These are phyloP conservation scores for Penicillium sp. DNA, from an alignment of 2,329 filamentous ascomycete species.

Conservation along the genomic window DNA sequence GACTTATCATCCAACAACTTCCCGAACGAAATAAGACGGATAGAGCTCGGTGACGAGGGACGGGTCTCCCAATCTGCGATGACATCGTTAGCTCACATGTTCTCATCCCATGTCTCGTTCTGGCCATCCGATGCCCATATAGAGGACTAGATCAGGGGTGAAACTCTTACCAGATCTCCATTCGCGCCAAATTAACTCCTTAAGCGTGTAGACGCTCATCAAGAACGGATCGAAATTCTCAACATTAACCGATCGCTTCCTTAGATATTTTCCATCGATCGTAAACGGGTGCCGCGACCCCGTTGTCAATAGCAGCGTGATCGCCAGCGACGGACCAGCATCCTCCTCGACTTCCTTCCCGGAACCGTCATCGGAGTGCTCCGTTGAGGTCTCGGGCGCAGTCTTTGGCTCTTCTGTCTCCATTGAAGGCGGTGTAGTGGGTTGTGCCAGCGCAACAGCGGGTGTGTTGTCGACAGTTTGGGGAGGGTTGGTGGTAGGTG, in stretches of 20 bases:
- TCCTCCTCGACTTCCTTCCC: constrained; percentile 34
- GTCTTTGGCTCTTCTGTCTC: constrained; percentile 21
- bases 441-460: constrained; percentile 10
- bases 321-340: constrained; percentile 39
- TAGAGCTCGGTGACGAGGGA: constrained; percentile 77
- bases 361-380: constrained; percentile 22
- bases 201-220: constrained; percentile 86
- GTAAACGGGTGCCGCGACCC: constrained; percentile 82
- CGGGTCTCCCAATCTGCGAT: constrained; percentile 69
- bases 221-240: constrained; percentile 73
- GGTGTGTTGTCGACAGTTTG: constrained; percentile 10
- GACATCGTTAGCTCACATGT: not conserved
- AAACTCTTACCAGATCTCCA: constrained; percentile 61
- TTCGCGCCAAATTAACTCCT: constrained; percentile 85
- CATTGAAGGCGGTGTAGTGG: constrained; percentile 13
- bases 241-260: constrained; percentile 67
- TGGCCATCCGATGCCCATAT: not conserved
- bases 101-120: not conserved
- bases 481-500: constrained; percentile 7
- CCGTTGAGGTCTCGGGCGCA: constrained; percentile 17
- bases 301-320: constrained; percentile 72
- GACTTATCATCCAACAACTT: constrained; percentile 84
- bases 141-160: not conserved
- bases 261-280: constrained; percentile 77
- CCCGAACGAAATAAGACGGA: constrained; percentile 84